These are phyloP conservation scores for Mucor racemosus DNA, from an alignment of 371 early-diverging fungal genomes.

Conservation along the genomic window DNA sequence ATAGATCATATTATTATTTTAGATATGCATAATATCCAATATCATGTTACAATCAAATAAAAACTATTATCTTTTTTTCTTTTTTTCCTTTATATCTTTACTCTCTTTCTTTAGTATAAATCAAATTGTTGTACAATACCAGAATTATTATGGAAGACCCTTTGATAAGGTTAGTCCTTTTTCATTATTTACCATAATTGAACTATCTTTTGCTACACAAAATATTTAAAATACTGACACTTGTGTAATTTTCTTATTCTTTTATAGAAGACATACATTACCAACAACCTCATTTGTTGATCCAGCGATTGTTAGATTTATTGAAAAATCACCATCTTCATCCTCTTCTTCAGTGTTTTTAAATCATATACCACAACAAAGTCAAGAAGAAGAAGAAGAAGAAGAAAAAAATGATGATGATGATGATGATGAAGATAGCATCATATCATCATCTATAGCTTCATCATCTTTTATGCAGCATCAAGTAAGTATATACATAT, in stretches of 20 bases:
- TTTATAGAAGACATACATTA: constrained; percentile 25
- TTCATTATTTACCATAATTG: no score
- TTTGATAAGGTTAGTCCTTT: background rate
- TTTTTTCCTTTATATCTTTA: background rate
- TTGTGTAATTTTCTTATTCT: background rate
- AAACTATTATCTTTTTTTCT: constrained; percentile 34
- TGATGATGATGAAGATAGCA: background rate
- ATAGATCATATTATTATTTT: background rate
- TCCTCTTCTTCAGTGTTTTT: background rate
- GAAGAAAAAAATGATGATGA: no score
- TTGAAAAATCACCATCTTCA: constrained; percentile 24
- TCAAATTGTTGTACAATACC: no score
- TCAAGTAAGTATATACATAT: background rate
- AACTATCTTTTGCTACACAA: background rate
- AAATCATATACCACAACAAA: background rate
- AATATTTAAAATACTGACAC: background rate
- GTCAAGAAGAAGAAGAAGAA: constrained; percentile 17
- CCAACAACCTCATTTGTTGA: constrained; percentile 35
- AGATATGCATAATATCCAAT: constrained; percentile 3
- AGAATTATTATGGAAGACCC: background rate
- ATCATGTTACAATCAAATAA: constrained; percentile 47
- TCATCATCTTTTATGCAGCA: background rate
- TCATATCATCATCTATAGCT: constrained; percentile 3
- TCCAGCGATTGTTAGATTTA: constrained; percentile 38
- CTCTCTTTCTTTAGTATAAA: background rate